Percentiles rank a stretch among this genome's conserved stretches.
These are phyloP conservation scores for Magnolia sinica DNA, from an alignment of 164 flowering plant genomes.

Conservation along the genomic window DNA sequence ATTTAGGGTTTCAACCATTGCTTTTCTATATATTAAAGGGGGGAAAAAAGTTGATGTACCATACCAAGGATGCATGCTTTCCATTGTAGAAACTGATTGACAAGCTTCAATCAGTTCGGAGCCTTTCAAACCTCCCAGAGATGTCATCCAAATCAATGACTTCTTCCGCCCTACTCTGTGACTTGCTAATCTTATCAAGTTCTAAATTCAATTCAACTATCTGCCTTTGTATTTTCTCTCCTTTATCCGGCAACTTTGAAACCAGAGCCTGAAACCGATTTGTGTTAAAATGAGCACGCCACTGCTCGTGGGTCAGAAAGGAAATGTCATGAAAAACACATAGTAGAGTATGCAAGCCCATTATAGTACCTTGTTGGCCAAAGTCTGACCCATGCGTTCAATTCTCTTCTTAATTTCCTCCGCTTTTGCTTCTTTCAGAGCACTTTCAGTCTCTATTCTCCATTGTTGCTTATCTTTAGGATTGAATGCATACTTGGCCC, in stretches of 20 bases:
- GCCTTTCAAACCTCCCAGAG: constrained; percentile 33
- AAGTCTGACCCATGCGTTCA: constrained; percentile 44
- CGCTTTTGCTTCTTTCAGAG: constrained; percentile 33
- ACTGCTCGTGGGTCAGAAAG: background rate
- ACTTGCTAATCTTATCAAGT: constrained; percentile 43
- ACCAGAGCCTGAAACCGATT: constrained; percentile 44
- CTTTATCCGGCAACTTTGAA: constrained; percentile 67
- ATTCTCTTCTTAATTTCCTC: constrained; percentile 61
- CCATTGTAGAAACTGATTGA: background rate
- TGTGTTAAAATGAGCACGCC: constrained; percentile 4
- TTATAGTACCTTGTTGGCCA: constrained; percentile 54
- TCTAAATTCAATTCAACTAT: constrained; percentile 46
- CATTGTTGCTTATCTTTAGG: constrained; percentile 60
- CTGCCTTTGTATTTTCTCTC: constrained; percentile 60
- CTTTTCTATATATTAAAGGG: no score
- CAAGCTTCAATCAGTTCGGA: constrained; percentile 12
- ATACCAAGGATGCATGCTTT: constrained; percentile 13
- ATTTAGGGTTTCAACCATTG: no score
- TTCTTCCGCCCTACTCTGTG: constrained; percentile 24
- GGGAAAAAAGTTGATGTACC: background rate
- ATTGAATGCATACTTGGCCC: constrained; percentile 68
- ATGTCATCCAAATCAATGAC: constrained; percentile 61
- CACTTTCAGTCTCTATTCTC: constrained; percentile 26
- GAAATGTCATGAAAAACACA: background rate
- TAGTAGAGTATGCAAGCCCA: background rate